Evolutionary conservation across 176 grass and related monocot genomes (phyloP).

Genomic region (Cenchrus americanus): DNA sequence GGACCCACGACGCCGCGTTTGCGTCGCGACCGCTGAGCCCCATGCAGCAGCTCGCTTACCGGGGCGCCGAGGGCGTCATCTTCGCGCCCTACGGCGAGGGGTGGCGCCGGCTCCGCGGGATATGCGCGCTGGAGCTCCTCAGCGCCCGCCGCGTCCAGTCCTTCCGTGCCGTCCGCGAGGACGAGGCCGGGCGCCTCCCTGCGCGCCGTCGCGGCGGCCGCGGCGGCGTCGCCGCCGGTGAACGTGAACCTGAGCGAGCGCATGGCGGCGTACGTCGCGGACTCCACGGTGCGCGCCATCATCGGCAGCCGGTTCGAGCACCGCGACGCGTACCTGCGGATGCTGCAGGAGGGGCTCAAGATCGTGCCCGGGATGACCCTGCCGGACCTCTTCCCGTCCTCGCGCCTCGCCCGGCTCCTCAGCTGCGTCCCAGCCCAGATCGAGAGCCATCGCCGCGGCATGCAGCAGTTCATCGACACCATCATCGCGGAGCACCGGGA

Average conservation of each 20-base stretch:
- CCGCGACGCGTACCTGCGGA: conserved; percentile 34
- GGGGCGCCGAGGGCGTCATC: conserved; percentile 20
- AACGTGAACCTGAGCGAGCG: conserved; percentile 19
- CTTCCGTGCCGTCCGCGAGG: conserved; percentile 28
- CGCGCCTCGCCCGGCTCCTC: conserved; percentile 39
- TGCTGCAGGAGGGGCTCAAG: conserved; percentile 28
- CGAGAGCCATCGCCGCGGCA: neutral
- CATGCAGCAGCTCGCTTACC: conserved; percentile 19
- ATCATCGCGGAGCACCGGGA: conserved; percentile 44
- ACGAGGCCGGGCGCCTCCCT: conserved; percentile 33
- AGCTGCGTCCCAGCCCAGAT: conserved; percentile 13
- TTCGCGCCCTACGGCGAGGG: conserved; percentile 39
- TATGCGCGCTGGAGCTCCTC: conserved; percentile 29
- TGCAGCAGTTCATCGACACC: conserved; percentile 32
- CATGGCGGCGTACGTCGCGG: neutral
- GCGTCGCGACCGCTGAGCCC: conserved; percentile 41
- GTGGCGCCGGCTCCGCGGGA: conserved; percentile 32
- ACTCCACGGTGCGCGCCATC: conserved; percentile 49
- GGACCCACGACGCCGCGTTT: conserved; percentile 23
- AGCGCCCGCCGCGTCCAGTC: conserved; percentile 23
- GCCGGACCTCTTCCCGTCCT: conserved; percentile 61
- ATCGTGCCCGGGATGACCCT: conserved; percentile 49
- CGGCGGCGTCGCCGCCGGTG: neutral
- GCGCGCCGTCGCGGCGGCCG: neutral
- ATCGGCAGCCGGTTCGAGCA: conserved; percentile 33